Percentiles rank a stretch among this genome's conserved stretches.
Evolutionary conservation across 2,329 filamentous ascomycete species (phyloP).

Genomic region (Sporothrix curviconia): DNA sequence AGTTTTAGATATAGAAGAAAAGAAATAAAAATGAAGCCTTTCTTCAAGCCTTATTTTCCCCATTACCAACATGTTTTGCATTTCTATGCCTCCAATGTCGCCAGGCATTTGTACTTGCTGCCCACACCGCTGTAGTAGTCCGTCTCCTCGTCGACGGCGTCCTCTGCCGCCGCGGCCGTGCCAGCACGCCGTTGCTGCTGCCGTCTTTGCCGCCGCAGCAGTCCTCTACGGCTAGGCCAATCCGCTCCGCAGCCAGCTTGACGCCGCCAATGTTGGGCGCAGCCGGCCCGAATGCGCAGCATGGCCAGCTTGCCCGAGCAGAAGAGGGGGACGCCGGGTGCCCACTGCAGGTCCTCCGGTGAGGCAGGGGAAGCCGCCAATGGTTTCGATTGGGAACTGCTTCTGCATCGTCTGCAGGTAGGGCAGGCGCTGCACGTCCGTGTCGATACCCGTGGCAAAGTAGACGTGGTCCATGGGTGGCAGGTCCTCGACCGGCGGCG

Average conservation of each 20-base stretch:
- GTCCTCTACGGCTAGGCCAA: slow-evolving; percentile 14
- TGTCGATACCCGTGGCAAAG: slow-evolving; percentile 66
- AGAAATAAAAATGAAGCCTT: neutral
- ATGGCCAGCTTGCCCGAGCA: slow-evolving; percentile 19
- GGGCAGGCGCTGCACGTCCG: slow-evolving; percentile 54
- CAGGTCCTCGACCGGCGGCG: slow-evolving; percentile 45
- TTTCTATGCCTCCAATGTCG: too few relatives aligned
- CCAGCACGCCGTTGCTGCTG: too few relatives aligned
- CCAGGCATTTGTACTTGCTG: slow-evolving; percentile 17
- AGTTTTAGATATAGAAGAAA: slow-evolving; percentile 5
- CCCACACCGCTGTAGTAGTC: slow-evolving; percentile 15
- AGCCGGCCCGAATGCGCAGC: slow-evolving; percentile 18
- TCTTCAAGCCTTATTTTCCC: neutral
- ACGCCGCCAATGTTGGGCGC: slow-evolving; percentile 19
- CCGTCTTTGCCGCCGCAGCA: neutral
- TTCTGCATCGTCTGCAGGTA: slow-evolving; percentile 53
- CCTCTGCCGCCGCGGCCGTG: too few relatives aligned
- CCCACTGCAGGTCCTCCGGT: slow-evolving; percentile 74
- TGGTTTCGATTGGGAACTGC: slow-evolving; percentile 54
- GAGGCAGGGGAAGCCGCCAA: slow-evolving; percentile 64
- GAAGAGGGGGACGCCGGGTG: slow-evolving; percentile 54
- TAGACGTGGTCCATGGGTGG: slow-evolving; percentile 63
- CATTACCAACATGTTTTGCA: too few relatives aligned
- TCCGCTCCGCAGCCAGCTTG: slow-evolving; percentile 18
- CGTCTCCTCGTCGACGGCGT: neutral